Percentiles rank a stretch among this genome's conserved stretches.
phyloP scores from a whole-genome alignment of 1,139 yeast genomes.

The Lodderomyces elongisporus region DNA sequence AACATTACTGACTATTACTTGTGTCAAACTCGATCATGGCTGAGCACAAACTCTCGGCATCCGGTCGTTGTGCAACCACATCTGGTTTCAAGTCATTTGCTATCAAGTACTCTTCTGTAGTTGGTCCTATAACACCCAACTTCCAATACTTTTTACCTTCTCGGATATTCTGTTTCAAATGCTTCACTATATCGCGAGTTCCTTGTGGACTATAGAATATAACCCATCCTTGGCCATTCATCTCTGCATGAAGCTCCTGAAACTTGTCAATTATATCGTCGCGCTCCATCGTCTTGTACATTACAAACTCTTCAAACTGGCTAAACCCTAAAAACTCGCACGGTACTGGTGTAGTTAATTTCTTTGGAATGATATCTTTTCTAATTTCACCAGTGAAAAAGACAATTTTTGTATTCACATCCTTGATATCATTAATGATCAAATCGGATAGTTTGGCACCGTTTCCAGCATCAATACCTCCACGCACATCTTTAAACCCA shows the following conservation, averaged over 20 bases:
- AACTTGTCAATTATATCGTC: slow-evolving; percentile 43
- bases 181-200: slow-evolving; percentile 54
- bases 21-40: slow-evolving; percentile 22
- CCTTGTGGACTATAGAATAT: slow-evolving; percentile 94
- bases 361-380: slow-evolving; percentile 73
- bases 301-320: slow-evolving; percentile 55
- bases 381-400: slow-evolving; percentile 86
- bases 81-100: slow-evolving; percentile 49
- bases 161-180: slow-evolving; percentile 21
- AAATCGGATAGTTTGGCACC: slow-evolving; percentile 66
- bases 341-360: slow-evolving; percentile 30
- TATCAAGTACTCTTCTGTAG: slow-evolving; percentile 65
- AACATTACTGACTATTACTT: too few relatives aligned
- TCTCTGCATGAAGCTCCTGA: slow-evolving; percentile 4
- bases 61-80: slow-evolving; percentile 69
- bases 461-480: slow-evolving; percentile 77
- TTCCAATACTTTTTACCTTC: slow-evolving; percentile 15
- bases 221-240: slow-evolving; percentile 47
- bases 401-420: slow-evolving; percentile 31
- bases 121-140: slow-evolving; percentile 89
- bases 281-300: slow-evolving; percentile 61
- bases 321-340: slow-evolving; percentile 33
- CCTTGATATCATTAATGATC: slow-evolving; percentile 34
- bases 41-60: slow-evolving; percentile 52
- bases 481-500: slow-evolving; percentile 68